A percentile compares a stretch with the other conserved stretches of the same genome.
Evolutionary conservation across 2,329 filamentous ascomycete species (phyloP).

Genomic region (Trichothecium roseum): DNA sequence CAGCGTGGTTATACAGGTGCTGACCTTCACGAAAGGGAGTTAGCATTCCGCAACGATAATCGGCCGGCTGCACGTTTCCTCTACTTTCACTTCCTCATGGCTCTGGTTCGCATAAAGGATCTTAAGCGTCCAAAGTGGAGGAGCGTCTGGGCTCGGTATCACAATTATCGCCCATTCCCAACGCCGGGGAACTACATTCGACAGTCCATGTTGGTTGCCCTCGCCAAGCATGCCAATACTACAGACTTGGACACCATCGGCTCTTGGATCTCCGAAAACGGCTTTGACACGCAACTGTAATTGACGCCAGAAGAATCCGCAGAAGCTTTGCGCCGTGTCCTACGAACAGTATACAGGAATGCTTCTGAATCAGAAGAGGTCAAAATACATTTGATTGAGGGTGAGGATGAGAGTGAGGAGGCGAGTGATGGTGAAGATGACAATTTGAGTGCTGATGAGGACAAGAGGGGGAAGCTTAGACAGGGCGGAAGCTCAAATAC

Average conservation of each 20-base stretch:
- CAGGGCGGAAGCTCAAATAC: no score
- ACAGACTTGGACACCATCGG: background rate
- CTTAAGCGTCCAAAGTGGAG: conserved; percentile 6
- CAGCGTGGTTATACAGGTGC: background rate
- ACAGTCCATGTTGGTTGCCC: conserved; percentile 10
- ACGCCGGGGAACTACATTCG: conserved; percentile 10
- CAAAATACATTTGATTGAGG: no score
- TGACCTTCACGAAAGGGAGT: conserved; percentile 3
- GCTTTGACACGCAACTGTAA: background rate
- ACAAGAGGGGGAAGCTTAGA: no score
- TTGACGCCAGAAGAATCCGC: background rate
- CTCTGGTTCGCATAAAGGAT: conserved; percentile 10
- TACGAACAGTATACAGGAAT: no score
- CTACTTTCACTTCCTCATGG: conserved; percentile 14
- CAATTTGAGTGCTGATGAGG: no score
- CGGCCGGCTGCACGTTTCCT: conserved; percentile 11
- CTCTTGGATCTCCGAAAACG: background rate
- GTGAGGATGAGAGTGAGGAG: no score
- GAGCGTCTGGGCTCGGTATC: conserved; percentile 10
- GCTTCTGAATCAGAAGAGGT: no score
- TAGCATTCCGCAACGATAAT: conserved; percentile 7
- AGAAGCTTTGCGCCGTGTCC: background rate
- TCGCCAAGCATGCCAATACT: background rate
- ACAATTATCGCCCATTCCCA: conserved; percentile 10
- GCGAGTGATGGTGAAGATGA: no score